Evolutionary conservation across 495 filamentous ascomycete genomes (phyloP).

Genomic region (Hypomontagnella monticulosa): DNA sequence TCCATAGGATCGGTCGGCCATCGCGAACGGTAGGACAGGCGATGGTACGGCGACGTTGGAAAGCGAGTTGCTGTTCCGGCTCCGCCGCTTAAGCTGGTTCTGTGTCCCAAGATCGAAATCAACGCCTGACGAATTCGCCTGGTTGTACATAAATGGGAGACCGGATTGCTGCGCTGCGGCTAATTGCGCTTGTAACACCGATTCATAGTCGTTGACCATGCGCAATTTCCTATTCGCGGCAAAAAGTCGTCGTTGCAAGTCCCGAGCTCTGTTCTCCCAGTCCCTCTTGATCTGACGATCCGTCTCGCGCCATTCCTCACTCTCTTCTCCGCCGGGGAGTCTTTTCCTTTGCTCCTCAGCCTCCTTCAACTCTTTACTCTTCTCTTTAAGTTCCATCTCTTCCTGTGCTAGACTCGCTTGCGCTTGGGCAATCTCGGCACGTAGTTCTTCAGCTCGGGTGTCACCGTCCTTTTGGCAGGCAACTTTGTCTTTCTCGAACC

Average conservation of each 20-base stretch:
- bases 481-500: constrained; percentile 56
- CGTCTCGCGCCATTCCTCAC: constrained; percentile 62
- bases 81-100: constrained; percentile 62
- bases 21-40: constrained; percentile 51
- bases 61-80: constrained; percentile 65
- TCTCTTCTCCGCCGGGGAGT: constrained; percentile 63
- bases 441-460: constrained; percentile 43
- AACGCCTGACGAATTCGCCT: constrained; percentile 56
- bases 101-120: constrained; percentile 60
- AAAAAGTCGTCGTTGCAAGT: constrained; percentile 53
- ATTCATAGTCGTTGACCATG: constrained; percentile 54
- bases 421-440: constrained; percentile 43
- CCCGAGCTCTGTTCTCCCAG: constrained; percentile 56
- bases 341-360: constrained; percentile 64
- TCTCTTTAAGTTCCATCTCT: constrained; percentile 59
- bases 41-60: constrained; percentile 56
- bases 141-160: constrained; percentile 51
- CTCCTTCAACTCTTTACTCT: constrained; percentile 59
- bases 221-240: constrained; percentile 48
- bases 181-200: constrained; percentile 45
- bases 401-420: constrained; percentile 44
- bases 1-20: constrained; percentile 49
- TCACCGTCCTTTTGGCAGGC: constrained; percentile 46
- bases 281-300: constrained; percentile 53
- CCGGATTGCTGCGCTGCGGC: constrained; percentile 43